A percentile compares a stretch with the other conserved stretches of the same genome.
Conservation (phyloP, 83 land plant genomes). For the Diphasiastrum complanatum region DNA sequence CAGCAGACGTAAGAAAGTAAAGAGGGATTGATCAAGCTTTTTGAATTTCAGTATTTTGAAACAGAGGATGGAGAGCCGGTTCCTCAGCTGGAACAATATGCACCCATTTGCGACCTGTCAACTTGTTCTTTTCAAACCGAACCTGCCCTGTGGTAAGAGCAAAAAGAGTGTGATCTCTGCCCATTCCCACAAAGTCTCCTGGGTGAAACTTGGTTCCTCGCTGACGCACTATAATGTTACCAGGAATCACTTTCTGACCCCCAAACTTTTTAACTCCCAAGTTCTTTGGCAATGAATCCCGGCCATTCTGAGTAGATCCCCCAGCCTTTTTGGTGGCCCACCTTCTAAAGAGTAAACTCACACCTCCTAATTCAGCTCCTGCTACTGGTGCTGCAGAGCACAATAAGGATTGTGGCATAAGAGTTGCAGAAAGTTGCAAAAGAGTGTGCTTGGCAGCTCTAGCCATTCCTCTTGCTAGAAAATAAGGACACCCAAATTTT, state of each 20-base stretch:
- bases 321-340: slow-evolving; percentile 96
- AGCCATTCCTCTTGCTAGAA: too few species aligned
- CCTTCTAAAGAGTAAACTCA: slow-evolving; percentile 55
- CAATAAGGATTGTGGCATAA: too few species aligned
- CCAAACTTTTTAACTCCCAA: slow-evolving; percentile 93
- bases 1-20: too few species aligned
- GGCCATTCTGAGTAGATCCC: slow-evolving; percentile 87
- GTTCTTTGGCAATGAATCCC: slow-evolving; percentile 74
- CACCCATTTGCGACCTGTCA: slow-evolving; percentile 73
- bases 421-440: too few species aligned
- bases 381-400: too few species aligned
- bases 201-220: slow-evolving; percentile 95
- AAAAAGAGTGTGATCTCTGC: slow-evolving; percentile 84
- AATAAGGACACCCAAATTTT: too few species aligned
- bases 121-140: slow-evolving; percentile 54
- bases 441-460: too few species aligned
- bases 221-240: slow-evolving; percentile 91
- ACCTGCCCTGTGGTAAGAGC: slow-evolving; percentile 77
- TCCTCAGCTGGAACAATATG: slow-evolving; percentile 78
- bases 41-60: slow-evolving; percentile 18
- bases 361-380: too few species aligned
- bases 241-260: slow-evolving; percentile 93
- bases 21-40: too few species aligned
- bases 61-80: slow-evolving; percentile 72
- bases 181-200: slow-evolving; percentile 93